Conservation (phyloP, 2,329 filamentous ascomycete genomes). For the Colletotrichum sp. region DNA sequence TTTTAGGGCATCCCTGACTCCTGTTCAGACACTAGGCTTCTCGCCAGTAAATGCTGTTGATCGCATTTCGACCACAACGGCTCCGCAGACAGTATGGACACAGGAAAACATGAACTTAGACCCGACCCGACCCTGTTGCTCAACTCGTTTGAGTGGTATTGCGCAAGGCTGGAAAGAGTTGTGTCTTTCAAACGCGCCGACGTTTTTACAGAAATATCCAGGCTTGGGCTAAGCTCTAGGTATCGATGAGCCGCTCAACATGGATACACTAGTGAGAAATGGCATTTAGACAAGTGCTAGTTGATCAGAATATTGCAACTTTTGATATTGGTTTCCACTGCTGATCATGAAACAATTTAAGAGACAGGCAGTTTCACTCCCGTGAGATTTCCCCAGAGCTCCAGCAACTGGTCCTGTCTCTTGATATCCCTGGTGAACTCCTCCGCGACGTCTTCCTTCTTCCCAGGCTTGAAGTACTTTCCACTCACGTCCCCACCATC, state of each 20-base stretch:
- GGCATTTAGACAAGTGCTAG: not conserved
- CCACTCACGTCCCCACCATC: conserved; percentile 34
- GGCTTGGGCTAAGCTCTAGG: not conserved
- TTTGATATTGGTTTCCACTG: not conserved
- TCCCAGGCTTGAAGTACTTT: conserved; percentile 41
- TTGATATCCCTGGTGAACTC: conserved; percentile 39
- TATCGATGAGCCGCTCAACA: not conserved
- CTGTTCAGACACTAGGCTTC: not conserved
- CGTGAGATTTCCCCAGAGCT: conserved; percentile 34
- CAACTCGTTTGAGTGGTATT: not conserved
- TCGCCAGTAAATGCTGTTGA: not conserved
- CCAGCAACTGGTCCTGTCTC: conserved; percentile 49
- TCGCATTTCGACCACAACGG: not conserved
- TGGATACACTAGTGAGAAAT: not conserved
- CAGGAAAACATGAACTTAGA: not conserved
- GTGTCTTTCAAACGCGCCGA: not conserved
- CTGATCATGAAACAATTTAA: not conserved
- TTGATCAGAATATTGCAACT: not conserved
- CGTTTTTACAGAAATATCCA: not conserved
- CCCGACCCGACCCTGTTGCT: not conserved
- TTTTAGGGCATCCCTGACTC: not conserved
- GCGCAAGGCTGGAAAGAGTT: not conserved
- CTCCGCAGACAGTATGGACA: not conserved
- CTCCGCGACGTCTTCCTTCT: conserved; percentile 29
- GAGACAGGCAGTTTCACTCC: conserved; percentile 10